Base-by-base conservation (phyloP, 1,284 basidiomycete species). In the Erythrobasidium hasegawianum region DNA sequence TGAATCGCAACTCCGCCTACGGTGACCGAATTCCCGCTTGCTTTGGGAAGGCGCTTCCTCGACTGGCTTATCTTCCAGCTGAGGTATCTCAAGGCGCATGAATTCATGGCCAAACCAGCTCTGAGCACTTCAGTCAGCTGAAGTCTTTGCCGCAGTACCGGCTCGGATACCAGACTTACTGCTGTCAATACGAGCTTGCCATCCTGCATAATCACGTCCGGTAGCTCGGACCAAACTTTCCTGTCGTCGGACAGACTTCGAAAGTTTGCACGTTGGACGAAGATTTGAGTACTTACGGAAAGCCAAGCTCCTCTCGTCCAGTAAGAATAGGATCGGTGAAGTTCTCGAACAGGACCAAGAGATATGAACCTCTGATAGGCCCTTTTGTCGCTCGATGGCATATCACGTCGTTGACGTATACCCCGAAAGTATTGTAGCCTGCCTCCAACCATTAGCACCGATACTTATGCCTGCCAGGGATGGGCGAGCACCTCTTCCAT, bases 341-440 rank as follows among this genome's bases (percentile, higher is more conserved):
- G 49, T 62, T 71, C 41, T 75, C 74, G 49, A 74, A 74, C 1
- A 75, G 65, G 0, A 74, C 71, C 8, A 71, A 54, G 26, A 73
- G 58, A 47, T 73, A 75, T 10, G 68, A 69, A 5, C 67, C 74
- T n/a, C 62, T 65, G n/a, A 69, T 27, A 1, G 66, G 52, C 4
- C 50, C 58, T 10, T 49, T 18, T 16, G 65, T 58, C 39, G 60
- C 64, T 20, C 67, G 50, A 9, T 27, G 14, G 65, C 74, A 74
- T 11, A 69, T 55, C 3, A 74, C 62, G 38, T 75, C 69, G 53
- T 66, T 70, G 27, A 70, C 68, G 56, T 74, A 74, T 2, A 75
- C 66, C 24, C 74, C 74, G 40, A 69, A 67, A 3, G 73, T 75
- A 59, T 75, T 75, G 67, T 75, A 75, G 1, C 73, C 73, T 59